Percentiles rank a stretch among this genome's conserved stretches.
phyloP scores from a whole-genome alignment of 768 basidiomycete genomes.

The Termitomyces bulborhizus region DNA sequence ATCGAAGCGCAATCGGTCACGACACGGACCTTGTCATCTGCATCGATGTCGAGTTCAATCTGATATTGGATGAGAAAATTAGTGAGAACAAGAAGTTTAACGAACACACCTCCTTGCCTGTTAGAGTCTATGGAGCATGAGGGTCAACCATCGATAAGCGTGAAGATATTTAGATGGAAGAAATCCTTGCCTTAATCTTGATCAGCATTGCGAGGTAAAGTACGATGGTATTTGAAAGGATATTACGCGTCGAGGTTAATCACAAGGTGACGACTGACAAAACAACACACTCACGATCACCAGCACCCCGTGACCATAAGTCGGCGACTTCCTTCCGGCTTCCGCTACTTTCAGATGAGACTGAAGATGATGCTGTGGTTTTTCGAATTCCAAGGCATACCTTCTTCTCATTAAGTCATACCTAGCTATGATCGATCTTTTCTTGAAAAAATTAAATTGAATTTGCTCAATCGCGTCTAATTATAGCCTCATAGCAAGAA shows the following conservation, averaged over 20 bases:
- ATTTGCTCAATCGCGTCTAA: background rate
- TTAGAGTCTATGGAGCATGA: constrained; percentile 62
- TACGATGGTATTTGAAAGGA: background rate
- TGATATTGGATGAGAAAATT: constrained; percentile 17
- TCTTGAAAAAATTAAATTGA: background rate
- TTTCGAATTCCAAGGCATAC: background rate
- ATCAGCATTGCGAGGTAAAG: constrained; percentile 54
- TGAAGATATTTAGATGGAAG: background rate
- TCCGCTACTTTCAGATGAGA: too few relatives aligned
- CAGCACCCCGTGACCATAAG: background rate
- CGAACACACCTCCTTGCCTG: constrained; percentile 84
- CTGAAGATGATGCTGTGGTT: background rate
- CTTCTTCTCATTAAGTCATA: background rate
- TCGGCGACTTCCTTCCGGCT: too few relatives aligned
- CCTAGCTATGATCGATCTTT: background rate
- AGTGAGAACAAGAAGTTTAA: background rate
- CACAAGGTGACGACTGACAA: background rate
- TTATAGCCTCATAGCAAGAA: background rate
- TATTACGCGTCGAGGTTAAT: background rate
- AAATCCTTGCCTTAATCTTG: constrained; percentile 72
- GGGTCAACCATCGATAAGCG: constrained; percentile 6
- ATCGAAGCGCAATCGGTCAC: background rate
- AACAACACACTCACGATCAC: background rate
- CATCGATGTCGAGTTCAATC: constrained; percentile 96
- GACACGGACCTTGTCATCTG: constrained; percentile 68